phyloP scores from a whole-genome alignment of 768 basidiomycete genomes.

The Suillus fuscotomentosus region DNA sequence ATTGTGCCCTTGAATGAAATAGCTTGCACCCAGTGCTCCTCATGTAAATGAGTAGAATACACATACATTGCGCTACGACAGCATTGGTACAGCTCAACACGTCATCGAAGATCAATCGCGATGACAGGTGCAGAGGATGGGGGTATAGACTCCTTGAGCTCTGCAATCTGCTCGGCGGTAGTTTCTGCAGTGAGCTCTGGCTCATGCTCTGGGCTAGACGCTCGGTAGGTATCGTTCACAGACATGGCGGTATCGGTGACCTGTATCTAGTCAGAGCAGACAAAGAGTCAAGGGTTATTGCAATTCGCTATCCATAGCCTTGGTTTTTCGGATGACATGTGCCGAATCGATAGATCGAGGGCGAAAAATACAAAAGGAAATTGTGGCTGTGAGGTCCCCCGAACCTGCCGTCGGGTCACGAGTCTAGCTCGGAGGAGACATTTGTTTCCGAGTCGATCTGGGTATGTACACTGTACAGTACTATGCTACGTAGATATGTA shows the following conservation, averaged over 20 bases:
- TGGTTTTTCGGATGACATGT: not conserved
- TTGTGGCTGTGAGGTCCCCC: too few relatives aligned
- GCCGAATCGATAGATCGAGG: not conserved
- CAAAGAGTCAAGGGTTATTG: not conserved
- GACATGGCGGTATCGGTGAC: slow-evolving; percentile 4
- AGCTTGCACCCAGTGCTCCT: not conserved
- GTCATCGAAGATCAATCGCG: slow-evolving; percentile 69
- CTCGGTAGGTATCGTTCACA: slow-evolving; percentile 3
- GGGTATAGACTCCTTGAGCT: slow-evolving; percentile 15
- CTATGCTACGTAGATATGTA: too few relatives aligned
- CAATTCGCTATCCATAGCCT: not conserved
- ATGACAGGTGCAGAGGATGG: slow-evolving; percentile 40
- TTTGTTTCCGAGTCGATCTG: too few relatives aligned
- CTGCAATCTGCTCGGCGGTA: slow-evolving; percentile 9
- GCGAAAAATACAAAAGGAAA: too few relatives aligned
- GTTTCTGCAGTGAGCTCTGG: slow-evolving; percentile 1
- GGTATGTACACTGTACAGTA: too few relatives aligned
- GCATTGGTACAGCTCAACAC: slow-evolving; percentile 65
- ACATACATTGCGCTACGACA: slow-evolving; percentile 55
- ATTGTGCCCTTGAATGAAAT: slow-evolving; percentile 58
- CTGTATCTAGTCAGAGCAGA: not conserved
- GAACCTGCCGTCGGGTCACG: too few relatives aligned
- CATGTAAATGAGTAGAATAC: not conserved
- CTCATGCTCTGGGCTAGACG: slow-evolving; percentile 3
- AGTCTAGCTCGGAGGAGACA: too few relatives aligned